Evolutionary conservation across 2,329 filamentous ascomycete species (phyloP).

Genomic region (Fusarium sp.): DNA sequence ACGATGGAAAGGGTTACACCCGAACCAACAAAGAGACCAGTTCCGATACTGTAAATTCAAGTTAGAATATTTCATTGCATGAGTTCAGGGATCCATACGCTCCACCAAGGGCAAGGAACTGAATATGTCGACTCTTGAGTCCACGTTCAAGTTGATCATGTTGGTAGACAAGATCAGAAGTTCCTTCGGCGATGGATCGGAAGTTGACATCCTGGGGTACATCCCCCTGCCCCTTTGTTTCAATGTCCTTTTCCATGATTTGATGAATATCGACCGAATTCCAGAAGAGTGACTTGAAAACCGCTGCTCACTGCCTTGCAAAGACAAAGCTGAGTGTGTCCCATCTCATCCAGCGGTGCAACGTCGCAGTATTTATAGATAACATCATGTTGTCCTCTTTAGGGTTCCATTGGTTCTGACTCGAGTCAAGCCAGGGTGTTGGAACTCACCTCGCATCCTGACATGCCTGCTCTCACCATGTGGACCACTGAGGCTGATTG

Average conservation of each 20-base stretch:
- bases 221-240: background rate
- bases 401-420: background rate
- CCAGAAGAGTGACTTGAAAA: background rate
- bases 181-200: slow-evolving; percentile 1
- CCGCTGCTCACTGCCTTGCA: background rate
- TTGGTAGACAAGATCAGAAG: background rate
- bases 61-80: background rate
- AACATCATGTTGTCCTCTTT: background rate
- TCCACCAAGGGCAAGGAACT: slow-evolving; percentile 64
- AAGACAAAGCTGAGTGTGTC: background rate
- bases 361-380: slow-evolving; percentile 1
- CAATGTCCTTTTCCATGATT: background rate
- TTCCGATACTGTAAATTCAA: slow-evolving; percentile 9
- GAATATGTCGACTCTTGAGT: slow-evolving; percentile 69
- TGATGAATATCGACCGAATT: background rate
- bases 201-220: slow-evolving; percentile 3
- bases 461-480: background rate
- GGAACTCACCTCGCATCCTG: background rate
- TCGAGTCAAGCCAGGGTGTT: background rate
- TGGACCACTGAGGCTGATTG: background rate
- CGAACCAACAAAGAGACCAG: slow-evolving; percentile 28
- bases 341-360: background rate
- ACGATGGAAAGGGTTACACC: slow-evolving; percentile 20
- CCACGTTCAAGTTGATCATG: slow-evolving; percentile 9
- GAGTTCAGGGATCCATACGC: background rate